phyloP scores from a whole-genome alignment of 352 stramenopile genomes.

The Pythium aristosporum region DNA sequence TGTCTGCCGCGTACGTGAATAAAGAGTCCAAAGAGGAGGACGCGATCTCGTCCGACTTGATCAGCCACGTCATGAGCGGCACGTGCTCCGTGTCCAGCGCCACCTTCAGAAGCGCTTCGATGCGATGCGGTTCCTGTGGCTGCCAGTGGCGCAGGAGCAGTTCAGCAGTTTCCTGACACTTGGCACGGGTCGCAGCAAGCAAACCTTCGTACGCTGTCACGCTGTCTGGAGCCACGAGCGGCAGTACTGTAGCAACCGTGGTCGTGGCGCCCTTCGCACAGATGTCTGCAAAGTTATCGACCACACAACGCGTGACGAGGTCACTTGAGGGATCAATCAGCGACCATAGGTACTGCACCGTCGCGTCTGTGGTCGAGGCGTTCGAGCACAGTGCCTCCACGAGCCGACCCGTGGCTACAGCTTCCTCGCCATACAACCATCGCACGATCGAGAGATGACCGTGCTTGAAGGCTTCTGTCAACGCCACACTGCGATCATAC shows the following conservation, averaged over 20 bases:
- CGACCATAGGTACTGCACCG: constrained; percentile 2
- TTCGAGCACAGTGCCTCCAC: neutral
- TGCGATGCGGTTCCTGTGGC: neutral
- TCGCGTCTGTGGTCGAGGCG: neutral
- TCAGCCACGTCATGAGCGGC: too few relatives aligned
- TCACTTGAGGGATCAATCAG: neutral
- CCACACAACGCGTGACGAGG: neutral
- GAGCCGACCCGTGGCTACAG: neutral
- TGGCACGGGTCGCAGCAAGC: neutral
- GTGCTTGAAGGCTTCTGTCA: neutral
- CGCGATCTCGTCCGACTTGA: too few relatives aligned
- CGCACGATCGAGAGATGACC: neutral
- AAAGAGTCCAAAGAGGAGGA: too few relatives aligned
- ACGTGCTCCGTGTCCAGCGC: neutral
- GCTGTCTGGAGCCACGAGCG: neutral
- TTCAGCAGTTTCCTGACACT: neutral
- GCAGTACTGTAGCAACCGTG: neutral
- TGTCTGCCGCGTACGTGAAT: too few relatives aligned
- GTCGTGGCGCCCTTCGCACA: neutral
- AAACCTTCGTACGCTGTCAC: neutral
- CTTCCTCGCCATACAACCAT: constrained; percentile 1
- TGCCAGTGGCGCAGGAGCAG: neutral
- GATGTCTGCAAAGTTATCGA: neutral
- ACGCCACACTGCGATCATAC: neutral
- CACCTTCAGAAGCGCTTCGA: neutral